A percentile compares a stretch with the other conserved stretches of the same genome.
Conservation (phyloP, 140 eudicot species). For the Erigeron philadelphicus region DNA sequence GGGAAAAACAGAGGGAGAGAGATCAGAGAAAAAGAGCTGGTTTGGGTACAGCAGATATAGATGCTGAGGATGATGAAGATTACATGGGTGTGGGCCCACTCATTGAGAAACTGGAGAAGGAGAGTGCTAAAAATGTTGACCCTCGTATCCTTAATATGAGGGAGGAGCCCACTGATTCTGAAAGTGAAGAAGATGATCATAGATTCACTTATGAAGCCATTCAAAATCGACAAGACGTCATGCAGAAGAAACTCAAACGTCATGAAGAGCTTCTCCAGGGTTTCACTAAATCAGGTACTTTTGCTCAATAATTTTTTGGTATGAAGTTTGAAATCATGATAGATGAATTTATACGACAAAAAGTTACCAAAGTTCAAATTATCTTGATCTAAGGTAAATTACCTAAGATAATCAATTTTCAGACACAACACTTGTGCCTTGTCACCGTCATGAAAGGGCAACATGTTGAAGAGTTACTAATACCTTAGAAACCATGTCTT, state of each 20-base stretch:
- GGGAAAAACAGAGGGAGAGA: slow-evolving; percentile 48
- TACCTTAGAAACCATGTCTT: background rate
- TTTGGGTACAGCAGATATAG: slow-evolving; percentile 59
- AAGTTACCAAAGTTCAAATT: background rate
- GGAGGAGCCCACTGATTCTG: slow-evolving; percentile 77
- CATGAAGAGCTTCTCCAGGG: slow-evolving; percentile 41
- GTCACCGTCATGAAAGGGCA: background rate
- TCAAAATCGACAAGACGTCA: slow-evolving; percentile 24
- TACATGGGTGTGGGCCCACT: slow-evolving; percentile 61
- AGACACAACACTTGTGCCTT: background rate
- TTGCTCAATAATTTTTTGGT: background rate
- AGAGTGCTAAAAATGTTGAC: slow-evolving; percentile 32
- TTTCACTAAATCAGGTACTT: slow-evolving; percentile 39
- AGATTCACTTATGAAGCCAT: slow-evolving; percentile 34
- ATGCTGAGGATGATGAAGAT: slow-evolving; percentile 72
- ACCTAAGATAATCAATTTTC: background rate
- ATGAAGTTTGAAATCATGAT: too few species aligned
- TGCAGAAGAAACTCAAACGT: slow-evolving; percentile 40
- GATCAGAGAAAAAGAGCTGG: slow-evolving; percentile 52
- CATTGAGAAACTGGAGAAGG: slow-evolving; percentile 62
- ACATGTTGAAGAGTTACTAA: background rate
- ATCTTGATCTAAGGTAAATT: background rate
- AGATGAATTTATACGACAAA: background rate
- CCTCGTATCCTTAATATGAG: slow-evolving; percentile 28
- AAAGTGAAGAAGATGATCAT: slow-evolving; percentile 63